Evolutionary conservation across 805 yeast genomes (phyloP).

Genomic region (Candida suzukii): DNA sequence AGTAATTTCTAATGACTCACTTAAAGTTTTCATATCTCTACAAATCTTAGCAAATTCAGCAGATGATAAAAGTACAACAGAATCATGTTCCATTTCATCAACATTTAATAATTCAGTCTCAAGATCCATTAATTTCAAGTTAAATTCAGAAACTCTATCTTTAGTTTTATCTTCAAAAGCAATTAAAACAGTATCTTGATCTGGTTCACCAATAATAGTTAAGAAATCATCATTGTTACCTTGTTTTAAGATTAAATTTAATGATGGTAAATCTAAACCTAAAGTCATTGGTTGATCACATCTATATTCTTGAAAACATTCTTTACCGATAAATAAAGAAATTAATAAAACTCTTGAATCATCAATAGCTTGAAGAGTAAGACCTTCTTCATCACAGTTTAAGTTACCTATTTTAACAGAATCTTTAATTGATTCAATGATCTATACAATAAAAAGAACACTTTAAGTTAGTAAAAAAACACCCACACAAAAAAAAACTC

Average conservation of each 20-base stretch:
- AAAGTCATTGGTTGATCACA: slow-evolving; percentile 90
- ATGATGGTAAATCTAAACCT: slow-evolving; percentile 85
- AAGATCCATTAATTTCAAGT: slow-evolving; percentile 89
- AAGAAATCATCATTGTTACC: slow-evolving; percentile 86
- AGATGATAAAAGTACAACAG: slow-evolving; percentile 82
- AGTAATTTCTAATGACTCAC: slow-evolving; percentile 79
- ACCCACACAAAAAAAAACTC: too few relatives aligned
- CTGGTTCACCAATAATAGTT: slow-evolving; percentile 84
- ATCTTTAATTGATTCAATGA: slow-evolving; percentile 90
- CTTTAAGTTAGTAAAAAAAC: background rate
- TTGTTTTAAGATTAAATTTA: slow-evolving; percentile 82
- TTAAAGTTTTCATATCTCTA: slow-evolving; percentile 77
- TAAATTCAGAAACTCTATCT: slow-evolving; percentile 89
- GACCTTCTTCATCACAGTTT: slow-evolving; percentile 92
- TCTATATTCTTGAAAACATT: slow-evolving; percentile 86
- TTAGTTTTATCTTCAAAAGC: slow-evolving; percentile 87
- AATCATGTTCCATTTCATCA: slow-evolving; percentile 89
- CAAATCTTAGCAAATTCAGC: slow-evolving; percentile 83
- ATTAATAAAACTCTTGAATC: slow-evolving; percentile 93
- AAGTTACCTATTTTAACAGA: slow-evolving; percentile 93
- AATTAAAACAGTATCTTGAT: slow-evolving; percentile 69
- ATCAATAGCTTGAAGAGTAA: slow-evolving; percentile 95
- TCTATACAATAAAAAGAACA: slow-evolving; percentile 29
- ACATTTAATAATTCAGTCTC: slow-evolving; percentile 91
- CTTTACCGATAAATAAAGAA: slow-evolving; percentile 78